Conservation (phyloP, 768 basidiomycete genomes). For the Russula sp. region DNA sequence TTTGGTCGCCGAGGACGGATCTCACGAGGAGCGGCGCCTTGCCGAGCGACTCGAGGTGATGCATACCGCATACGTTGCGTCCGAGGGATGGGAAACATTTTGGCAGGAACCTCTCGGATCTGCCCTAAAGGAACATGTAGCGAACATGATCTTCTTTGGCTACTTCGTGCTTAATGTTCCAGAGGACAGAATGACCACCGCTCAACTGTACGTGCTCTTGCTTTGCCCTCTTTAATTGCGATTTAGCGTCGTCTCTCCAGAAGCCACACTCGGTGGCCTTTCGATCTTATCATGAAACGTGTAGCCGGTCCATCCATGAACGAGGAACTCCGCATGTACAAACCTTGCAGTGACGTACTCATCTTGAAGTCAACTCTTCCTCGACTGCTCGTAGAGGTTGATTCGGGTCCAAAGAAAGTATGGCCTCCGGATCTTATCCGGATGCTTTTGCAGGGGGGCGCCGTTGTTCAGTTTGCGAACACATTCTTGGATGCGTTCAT, state of each 20-base stretch:
- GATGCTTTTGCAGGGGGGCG: too few relatives aligned
- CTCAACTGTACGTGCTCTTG: too few relatives aligned
- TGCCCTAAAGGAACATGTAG: not conserved
- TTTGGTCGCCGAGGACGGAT: not conserved
- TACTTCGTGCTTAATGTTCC: too few relatives aligned
- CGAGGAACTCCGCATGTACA: not conserved
- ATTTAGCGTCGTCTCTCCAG: too few relatives aligned
- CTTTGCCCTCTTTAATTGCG: too few relatives aligned
- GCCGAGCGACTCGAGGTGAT: not conserved
- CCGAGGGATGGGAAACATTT: not conserved
- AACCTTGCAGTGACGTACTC: not conserved
- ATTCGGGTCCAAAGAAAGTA: not conserved
- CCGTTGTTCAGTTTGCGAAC: too few relatives aligned
- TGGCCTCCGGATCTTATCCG: too few relatives aligned
- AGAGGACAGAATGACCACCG: too few relatives aligned
- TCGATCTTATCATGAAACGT: not conserved
- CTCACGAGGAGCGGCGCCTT: not conserved
- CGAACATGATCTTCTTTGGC: not conserved
- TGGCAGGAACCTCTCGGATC: not conserved
- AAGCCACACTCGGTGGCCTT: not conserved
- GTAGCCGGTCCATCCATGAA: too few relatives aligned
- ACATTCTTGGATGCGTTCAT: too few relatives aligned
- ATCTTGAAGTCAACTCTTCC: not conserved
- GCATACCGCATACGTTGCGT: not conserved
- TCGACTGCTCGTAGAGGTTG: not conserved